These are phyloP conservation scores for Suillus americanus DNA, from an alignment of 768 basidiomycete species.

Conservation along the genomic window DNA sequence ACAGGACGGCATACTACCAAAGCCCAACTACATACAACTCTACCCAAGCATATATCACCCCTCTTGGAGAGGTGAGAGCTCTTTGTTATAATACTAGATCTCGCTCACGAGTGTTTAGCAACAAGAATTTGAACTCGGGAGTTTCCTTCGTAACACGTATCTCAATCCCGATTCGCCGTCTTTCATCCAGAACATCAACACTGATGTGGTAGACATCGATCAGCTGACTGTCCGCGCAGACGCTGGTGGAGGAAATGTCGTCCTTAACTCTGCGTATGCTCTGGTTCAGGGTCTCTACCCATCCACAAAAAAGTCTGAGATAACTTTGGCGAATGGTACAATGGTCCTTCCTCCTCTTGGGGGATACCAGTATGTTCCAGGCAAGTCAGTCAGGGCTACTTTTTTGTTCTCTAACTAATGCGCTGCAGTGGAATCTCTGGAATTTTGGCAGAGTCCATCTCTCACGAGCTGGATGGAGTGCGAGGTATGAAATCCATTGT, in stretches of 20 bases:
- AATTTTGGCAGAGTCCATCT: constrained; percentile 56
- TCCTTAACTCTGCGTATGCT: constrained; percentile 82
- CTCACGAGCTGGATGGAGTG: constrained; percentile 79
- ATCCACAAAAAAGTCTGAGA: constrained; percentile 62
- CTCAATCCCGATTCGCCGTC: constrained; percentile 60
- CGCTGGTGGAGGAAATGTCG: constrained; percentile 75
- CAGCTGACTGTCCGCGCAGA: constrained; percentile 78
- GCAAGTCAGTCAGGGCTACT: background rate
- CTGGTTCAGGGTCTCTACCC: constrained; percentile 85
- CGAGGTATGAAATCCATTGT: constrained; percentile 30
- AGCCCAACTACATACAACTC: constrained; percentile 70
- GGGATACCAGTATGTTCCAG: constrained; percentile 83
- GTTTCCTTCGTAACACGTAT: constrained; percentile 59
- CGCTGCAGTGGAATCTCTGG: constrained; percentile 43
- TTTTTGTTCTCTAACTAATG: background rate
- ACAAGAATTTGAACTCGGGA: constrained; percentile 66
- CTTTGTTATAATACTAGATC: background rate
- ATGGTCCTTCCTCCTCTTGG: constrained; percentile 72
- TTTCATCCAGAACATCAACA: constrained; percentile 64
- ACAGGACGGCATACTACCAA: constrained; percentile 66
- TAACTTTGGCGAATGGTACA: constrained; percentile 72
- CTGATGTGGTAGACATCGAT: constrained; percentile 64
- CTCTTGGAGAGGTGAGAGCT: constrained; percentile 61
- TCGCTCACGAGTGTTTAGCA: constrained; percentile 37
- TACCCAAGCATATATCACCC: constrained; percentile 64